A percentile compares a stretch with the other conserved stretches of the same genome.
These are phyloP conservation scores for Bretziella fagacearum DNA, from an alignment of 2,329 filamentous ascomycete species.

Conservation along the genomic window DNA sequence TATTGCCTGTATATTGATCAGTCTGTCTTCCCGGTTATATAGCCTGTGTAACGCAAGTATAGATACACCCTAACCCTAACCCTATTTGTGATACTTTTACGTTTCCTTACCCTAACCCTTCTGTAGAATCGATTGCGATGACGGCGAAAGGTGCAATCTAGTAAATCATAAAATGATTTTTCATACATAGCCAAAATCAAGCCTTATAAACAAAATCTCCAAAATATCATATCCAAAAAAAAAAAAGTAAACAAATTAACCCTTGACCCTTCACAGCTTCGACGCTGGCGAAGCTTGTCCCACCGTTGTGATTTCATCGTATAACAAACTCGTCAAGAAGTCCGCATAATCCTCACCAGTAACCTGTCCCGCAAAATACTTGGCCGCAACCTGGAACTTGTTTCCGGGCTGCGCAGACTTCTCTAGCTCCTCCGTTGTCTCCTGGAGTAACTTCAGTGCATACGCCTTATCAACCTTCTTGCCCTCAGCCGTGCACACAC, in stretches of 20 bases:
- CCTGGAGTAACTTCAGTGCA: constrained; percentile 67
- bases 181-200: no score
- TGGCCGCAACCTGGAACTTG: constrained; percentile 76
- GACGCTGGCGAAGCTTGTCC: constrained; percentile 43
- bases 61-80: no score
- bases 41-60: no score
- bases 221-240: neutral
- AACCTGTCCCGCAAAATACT: constrained; percentile 85
- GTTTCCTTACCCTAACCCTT: no score
- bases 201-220: neutral
- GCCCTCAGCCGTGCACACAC: constrained; percentile 63
- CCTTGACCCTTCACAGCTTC: constrained; percentile 36
- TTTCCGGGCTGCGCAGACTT: constrained; percentile 68
- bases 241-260: neutral
- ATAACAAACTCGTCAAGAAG: constrained; percentile 74
- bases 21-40: no score
- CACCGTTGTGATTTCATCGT: constrained; percentile 71
- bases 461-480: constrained; percentile 89
- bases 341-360: constrained; percentile 97
- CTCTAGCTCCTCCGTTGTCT: constrained; percentile 62
- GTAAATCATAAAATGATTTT: no score
- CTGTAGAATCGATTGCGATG: no score
- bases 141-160: no score
- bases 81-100: no score
- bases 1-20: no score